Evolutionary conservation across 306 rosid species (phyloP).

Genomic region (Dalbergia oliveri): DNA sequence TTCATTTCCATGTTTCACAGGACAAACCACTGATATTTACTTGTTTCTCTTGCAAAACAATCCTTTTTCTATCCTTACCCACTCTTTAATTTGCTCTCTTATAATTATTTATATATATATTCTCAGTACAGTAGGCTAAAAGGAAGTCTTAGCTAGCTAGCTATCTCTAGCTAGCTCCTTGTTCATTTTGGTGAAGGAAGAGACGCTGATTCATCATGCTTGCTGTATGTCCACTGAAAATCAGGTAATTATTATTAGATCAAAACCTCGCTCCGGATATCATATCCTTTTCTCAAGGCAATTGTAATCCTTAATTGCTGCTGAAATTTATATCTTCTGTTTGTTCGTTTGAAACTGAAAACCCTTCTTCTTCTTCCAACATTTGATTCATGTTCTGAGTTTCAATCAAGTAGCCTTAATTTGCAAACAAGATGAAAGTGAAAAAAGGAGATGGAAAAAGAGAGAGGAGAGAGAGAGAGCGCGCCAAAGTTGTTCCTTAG

Average conservation of each 20-base stretch:
- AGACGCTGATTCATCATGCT: not conserved
- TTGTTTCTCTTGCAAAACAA: not conserved
- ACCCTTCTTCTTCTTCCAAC: constrained; percentile 20
- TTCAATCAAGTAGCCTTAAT: not conserved
- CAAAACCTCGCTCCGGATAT: not conserved
- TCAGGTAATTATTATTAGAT: constrained; percentile 24
- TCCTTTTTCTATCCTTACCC: not conserved
- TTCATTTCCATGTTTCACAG: constrained; percentile 16
- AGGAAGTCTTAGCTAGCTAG: not conserved
- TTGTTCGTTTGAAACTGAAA: not conserved
- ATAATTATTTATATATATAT: not conserved
- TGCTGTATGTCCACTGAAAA: not conserved
- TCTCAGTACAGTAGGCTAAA: not conserved
- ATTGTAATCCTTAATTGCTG: not conserved
- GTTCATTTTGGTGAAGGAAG: not conserved
- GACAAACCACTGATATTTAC: not conserved
- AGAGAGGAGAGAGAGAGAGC: not conserved
- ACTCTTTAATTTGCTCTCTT: not conserved
- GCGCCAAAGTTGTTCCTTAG: not conserved
- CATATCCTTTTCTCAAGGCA: not conserved
- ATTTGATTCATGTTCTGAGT: not conserved
- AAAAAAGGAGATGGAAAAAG: not conserved
- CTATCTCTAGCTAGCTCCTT: not conserved
- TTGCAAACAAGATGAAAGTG: not conserved
- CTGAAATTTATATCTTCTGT: constrained; percentile 18